Percentiles rank a stretch among this genome's conserved stretches.
Evolutionary conservation across 345 rosid genomes (phyloP).

Genomic region (Xanthoceras sorbifolium): DNA sequence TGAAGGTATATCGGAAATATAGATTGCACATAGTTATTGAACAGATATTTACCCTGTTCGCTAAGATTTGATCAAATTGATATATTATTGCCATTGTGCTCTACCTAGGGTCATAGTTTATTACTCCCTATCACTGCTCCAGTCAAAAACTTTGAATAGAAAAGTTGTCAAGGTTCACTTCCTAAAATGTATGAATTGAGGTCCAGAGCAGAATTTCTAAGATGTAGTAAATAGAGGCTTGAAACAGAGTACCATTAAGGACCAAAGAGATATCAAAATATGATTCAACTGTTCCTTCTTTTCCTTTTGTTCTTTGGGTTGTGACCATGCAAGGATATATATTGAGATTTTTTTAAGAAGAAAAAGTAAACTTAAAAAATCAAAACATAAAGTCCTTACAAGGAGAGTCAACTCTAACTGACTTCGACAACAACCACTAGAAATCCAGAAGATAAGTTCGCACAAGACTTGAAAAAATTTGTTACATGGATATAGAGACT

Average conservation of each 20-base stretch:
- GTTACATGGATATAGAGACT: not conserved
- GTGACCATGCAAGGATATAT: constrained; percentile 2
- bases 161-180: not conserved
- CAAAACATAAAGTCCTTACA: not conserved
- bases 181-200: not conserved
- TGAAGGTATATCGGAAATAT: not conserved
- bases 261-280: not conserved
- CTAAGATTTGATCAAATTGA: not conserved
- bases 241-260: not conserved
- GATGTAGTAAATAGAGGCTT: not conserved
- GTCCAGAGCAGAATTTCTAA: not conserved
- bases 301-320: not conserved
- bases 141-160: not conserved
- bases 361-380: not conserved
- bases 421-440: not conserved
- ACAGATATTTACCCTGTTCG: not conserved
- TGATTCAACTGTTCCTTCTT: not conserved
- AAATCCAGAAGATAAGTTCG: not conserved
- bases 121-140: not conserved
- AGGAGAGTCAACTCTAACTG: not conserved
- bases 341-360: not conserved
- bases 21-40: not conserved
- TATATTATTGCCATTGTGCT: not conserved
- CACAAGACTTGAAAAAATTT: not conserved
- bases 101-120: not conserved